Conservation (phyloP, 2,329 filamentous ascomycete species). For the Alternaria dauci region DNA sequence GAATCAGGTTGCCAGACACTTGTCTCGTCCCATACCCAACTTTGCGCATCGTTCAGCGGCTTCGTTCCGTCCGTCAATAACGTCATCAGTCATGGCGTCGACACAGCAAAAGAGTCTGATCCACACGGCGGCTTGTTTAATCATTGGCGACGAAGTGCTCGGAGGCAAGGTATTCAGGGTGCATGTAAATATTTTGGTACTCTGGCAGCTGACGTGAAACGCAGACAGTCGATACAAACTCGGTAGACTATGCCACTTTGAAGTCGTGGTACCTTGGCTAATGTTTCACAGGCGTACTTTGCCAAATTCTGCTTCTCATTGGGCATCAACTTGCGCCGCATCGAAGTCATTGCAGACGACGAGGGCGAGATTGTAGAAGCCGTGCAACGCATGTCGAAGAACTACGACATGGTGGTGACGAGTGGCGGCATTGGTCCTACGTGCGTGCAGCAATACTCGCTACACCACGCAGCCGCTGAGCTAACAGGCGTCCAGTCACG, state of each 20-base stretch:
- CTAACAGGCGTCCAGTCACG: constrained; percentile 68
- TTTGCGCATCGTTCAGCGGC: constrained; percentile 61
- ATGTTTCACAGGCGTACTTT: constrained; percentile 59
- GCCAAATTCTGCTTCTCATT: constrained; percentile 72
- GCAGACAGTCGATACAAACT: constrained; percentile 72
- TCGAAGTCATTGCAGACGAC: constrained; percentile 95
- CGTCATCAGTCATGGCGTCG: constrained; percentile 55
- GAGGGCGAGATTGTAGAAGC: constrained; percentile 90
- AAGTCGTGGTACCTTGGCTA: constrained; percentile 16
- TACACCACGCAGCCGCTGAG: constrained; percentile 28
- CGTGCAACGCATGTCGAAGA: constrained; percentile 82
- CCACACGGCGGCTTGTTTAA: constrained; percentile 87
- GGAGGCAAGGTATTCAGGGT: constrained; percentile 79
- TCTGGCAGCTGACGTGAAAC: constrained; percentile 30
- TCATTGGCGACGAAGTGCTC: constrained; percentile 97
- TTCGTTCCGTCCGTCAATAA: constrained; percentile 38
- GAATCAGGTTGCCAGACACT: constrained; percentile 75
- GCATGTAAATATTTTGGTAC: not conserved
- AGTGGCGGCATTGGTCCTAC: constrained; percentile 96
- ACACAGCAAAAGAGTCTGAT: constrained; percentile 72
- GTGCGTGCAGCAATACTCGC: constrained; percentile 60
- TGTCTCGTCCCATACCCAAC: constrained; percentile 69
- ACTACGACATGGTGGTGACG: constrained; percentile 94
- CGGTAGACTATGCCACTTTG: constrained; percentile 39
- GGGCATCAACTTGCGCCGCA: constrained; percentile 75